These are phyloP conservation scores for Mycena belliarum DNA, from an alignment of 768 basidiomycete species.

Conservation along the genomic window DNA sequence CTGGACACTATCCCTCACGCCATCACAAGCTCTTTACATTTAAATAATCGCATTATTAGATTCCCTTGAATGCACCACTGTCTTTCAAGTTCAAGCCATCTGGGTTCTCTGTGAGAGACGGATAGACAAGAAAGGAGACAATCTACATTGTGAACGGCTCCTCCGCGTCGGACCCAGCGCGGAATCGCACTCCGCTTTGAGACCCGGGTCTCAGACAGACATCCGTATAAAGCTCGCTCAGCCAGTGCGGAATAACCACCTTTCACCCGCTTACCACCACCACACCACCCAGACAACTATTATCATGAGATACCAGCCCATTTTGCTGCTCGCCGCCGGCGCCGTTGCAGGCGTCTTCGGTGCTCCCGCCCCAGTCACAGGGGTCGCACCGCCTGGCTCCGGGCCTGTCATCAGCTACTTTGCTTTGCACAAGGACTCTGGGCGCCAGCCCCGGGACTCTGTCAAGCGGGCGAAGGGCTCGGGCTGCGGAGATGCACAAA, in stretches of 20 bases:
- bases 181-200: not conserved
- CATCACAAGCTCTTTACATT: not conserved
- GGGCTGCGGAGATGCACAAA: too few relatives aligned
- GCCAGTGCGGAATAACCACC: not conserved
- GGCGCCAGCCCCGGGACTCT: not conserved
- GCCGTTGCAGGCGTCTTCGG: not conserved
- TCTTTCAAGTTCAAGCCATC: too few relatives aligned
- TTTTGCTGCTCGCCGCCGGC: not conserved
- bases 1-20: not conserved
- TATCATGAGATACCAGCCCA: not conserved
- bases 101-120: too few relatives aligned
- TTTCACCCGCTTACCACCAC: not conserved
- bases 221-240: not conserved
- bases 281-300: not conserved
- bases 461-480: not conserved
- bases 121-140: too few relatives aligned
- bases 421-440: not conserved
- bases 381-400: not conserved
- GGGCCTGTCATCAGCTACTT: not conserved
- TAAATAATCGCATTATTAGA: conserved; percentile 1
- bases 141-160: too few relatives aligned
- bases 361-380: not conserved
- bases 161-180: not conserved
- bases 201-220: not conserved
- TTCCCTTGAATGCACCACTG: too few relatives aligned